Percentiles rank a stretch among this genome's conserved stretches.
Evolutionary conservation across 2,329 filamentous ascomycete genomes (phyloP).

Genomic region (Ceratocystiopsis sp.): DNA sequence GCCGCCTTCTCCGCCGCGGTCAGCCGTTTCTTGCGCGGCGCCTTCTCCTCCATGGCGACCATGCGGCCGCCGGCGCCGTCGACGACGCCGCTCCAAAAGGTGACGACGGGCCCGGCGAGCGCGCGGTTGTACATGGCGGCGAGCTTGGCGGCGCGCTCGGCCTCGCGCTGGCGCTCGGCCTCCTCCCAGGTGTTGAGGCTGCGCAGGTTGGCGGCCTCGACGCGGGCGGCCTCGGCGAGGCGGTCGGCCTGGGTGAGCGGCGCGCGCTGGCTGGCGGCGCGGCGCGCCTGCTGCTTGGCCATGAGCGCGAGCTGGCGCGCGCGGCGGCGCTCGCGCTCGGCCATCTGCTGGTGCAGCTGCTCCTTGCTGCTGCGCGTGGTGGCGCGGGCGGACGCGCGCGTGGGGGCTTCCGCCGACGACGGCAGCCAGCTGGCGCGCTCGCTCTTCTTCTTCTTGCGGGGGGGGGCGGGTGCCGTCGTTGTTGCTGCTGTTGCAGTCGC

Average conservation of each 20-base stretch:
- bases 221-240: slow-evolving; percentile 61
- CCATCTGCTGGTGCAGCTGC: slow-evolving; percentile 52
- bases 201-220: slow-evolving; percentile 76
- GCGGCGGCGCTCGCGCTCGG: slow-evolving; percentile 52
- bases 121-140: slow-evolving; percentile 78
- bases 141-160: slow-evolving; percentile 65
- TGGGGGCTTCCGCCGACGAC: slow-evolving; percentile 34
- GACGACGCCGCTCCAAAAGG: slow-evolving; percentile 84
- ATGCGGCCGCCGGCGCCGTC: slow-evolving; percentile 53
- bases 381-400: slow-evolving; percentile 38
- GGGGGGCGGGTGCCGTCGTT: slow-evolving; percentile 22
- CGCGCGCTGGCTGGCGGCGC: slow-evolving; percentile 60
- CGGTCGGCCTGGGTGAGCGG: slow-evolving; percentile 77
- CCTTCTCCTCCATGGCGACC: slow-evolving; percentile 44
- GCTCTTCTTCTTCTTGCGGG: slow-evolving; percentile 45
- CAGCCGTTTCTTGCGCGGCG: slow-evolving; percentile 32
- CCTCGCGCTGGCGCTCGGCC: slow-evolving; percentile 74
- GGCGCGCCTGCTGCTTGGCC: slow-evolving; percentile 50
- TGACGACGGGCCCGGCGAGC: slow-evolving; percentile 75
- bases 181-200: slow-evolving; percentile 89
- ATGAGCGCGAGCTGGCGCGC: slow-evolving; percentile 52
- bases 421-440: slow-evolving; percentile 43
- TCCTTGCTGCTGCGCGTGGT: slow-evolving; percentile 44
- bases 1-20: slow-evolving; percentile 14
- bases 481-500: slow-evolving; percentile 19